phyloP scores from a whole-genome alignment of 1,284 basidiomycete species.

The Trichosporon sp. region DNA sequence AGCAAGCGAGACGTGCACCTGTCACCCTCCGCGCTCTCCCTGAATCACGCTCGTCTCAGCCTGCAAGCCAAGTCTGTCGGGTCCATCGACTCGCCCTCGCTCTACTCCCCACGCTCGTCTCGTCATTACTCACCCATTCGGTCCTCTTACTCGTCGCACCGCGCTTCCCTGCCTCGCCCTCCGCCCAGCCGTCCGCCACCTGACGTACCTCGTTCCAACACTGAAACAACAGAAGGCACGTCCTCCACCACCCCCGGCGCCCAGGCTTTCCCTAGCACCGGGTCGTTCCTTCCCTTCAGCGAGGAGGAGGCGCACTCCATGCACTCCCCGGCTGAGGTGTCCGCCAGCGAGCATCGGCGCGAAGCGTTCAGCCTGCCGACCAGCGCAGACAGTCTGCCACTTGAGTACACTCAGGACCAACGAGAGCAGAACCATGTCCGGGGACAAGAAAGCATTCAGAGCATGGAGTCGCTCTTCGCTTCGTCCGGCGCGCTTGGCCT shows the following conservation, averaged over 20 bases:
- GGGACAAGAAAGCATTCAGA: constrained; percentile 18
- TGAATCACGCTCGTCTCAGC: constrained; percentile 20
- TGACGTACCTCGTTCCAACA: constrained; percentile 2
- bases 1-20: constrained; percentile 12
- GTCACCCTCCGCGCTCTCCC: background rate
- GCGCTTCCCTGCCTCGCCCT: constrained; percentile 1
- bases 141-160: background rate
- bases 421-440: background rate
- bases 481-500: constrained; percentile 1
- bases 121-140: background rate
- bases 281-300: background rate
- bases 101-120: background rate
- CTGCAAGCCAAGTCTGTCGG: background rate
- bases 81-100: background rate
- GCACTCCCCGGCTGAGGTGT: background rate
- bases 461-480: constrained; percentile 14
- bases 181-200: constrained; percentile 6
- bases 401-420: background rate
- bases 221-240: constrained; percentile 7
- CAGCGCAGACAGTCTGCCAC: constrained; percentile 1
- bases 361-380: constrained; percentile 11
- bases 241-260: background rate
- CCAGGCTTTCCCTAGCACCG: constrained; percentile 1
- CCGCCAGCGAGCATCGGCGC: background rate
- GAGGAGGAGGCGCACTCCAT: background rate